Evolutionary conservation across 371 early-diverging fungal genomes (phyloP), one percentile per base, ranked within the genome.

Genomic region (Apophysomyces elegans): DNA sequence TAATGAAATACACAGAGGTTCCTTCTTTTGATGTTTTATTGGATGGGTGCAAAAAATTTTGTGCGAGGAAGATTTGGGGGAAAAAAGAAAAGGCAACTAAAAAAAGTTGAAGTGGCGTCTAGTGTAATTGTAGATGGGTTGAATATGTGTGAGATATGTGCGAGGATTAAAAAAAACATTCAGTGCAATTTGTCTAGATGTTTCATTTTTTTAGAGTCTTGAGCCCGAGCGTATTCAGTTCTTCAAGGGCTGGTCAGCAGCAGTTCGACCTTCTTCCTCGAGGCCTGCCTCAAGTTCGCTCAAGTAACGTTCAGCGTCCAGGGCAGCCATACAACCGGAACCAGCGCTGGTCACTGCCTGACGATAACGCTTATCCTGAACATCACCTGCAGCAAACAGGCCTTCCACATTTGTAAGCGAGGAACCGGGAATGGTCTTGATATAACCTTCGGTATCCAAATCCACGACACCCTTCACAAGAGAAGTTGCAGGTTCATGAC

Each of bases 331-430:
- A 86, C 98, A 98, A 58, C 98, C 97, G 39, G 80, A 81, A 18
- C 88, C 91, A 61, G 91, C 91, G 54, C 84, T 83, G 62, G 90
- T 88, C 32, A 90, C 78, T 21, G 90, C 90, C 68, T 90, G 93
- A 70, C 98, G 90, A 81, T 99, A 99, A 47, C 83, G 89, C 79
- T 91, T 93, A 78, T 99, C 99, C 80, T 96, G 96, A 44, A 99
- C 99, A 86, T 99, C 99, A 65, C 99, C 99, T 56, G 94, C 93
- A 69, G 99, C 99, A 86, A 97, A 99, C 43, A 99, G 87, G 64
- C 99, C 99, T 58, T 83, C 81, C 58, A 98, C 75, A 71, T 80
- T 91, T 59, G 99, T 99, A 46, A 85, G 71, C 32, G 96, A 86
- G 54, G 91, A 89, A 43, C 93, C 92, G 56, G 95, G 91, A 62